Base-by-base conservation (phyloP, 2,329 filamentous ascomycete species). In the Trichoderma pleuroti region DNA sequence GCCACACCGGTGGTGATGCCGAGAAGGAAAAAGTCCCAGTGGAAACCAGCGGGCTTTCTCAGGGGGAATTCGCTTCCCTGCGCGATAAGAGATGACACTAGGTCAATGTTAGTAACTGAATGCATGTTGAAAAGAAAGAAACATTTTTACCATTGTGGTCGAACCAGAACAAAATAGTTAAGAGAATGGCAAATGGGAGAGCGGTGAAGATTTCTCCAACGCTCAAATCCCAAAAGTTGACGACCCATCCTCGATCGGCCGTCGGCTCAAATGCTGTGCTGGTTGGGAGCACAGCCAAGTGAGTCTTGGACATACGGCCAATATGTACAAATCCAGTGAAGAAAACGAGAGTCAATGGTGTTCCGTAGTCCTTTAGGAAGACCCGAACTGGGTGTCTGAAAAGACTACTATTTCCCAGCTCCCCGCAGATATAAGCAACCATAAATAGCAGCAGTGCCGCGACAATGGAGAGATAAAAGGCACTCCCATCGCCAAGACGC, bases 291-390 rank as follows among this genome's bases (percentile, higher is more conserved):
- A 86, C 90, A 72, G 92, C 88, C 11, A 97, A 82, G 24, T 88
- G 78, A 2, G 97, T 86, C 52, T 86, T 81, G n/a, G 82, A 82
- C 92, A 97, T 95, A 76, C 92, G 90, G 9, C 93, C 93, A 73
- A 97, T 88, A 79, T 96, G 92, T 1, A 96, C 91, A 76, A 97
- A 97, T 0, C 93, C 93, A 0, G 93, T 94, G 79, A 97, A 97
- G 84, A 97, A 97, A 72, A 97, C 83, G 68, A 94, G 87, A 0
- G 92, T 93, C 72, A 95, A 82, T 0, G 93, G 93, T 0, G 93
- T 97, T 66, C 93, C 93, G 77, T 97, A 97, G 79, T 97, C 93
- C 78, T 96, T 93, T 74, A 97, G 86, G 76, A 97, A 97, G 73
- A 94, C 90, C 24, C 93, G 88, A 10, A 96, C 82, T 46, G 90